Conservation (phyloP, 2,329 filamentous ascomycete genomes). For the Colletotrichum tropicale region DNA sequence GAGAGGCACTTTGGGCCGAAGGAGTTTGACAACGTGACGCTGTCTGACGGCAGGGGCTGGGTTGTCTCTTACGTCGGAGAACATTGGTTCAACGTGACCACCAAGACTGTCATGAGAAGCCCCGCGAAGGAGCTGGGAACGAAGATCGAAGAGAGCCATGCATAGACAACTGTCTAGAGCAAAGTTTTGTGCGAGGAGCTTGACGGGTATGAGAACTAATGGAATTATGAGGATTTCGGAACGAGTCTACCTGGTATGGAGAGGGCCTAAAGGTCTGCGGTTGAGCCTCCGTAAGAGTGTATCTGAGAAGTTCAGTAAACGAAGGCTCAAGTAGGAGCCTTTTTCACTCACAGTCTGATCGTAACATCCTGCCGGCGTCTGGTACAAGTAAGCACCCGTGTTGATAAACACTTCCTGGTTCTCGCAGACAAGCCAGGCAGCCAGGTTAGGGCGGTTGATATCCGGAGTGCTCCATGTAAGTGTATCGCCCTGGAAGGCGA, state of each 20-base stretch:
- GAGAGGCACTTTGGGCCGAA: not conserved
- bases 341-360: conserved; percentile 58
- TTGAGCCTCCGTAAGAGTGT: conserved; percentile 20
- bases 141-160: not conserved
- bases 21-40: not conserved
- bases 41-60: not conserved
- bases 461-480: conserved; percentile 56
- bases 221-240: not conserved
- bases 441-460: conserved; percentile 56
- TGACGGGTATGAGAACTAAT: not conserved
- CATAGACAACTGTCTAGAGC: not conserved
- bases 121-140: not conserved
- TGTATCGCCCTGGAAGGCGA: conserved; percentile 62
- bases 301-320: conserved; percentile 8
- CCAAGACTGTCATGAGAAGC: not conserved
- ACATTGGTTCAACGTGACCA: not conserved
- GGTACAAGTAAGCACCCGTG: conserved; percentile 61
- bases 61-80: not conserved
- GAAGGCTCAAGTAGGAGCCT: not conserved
- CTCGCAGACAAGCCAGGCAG: conserved; percentile 64
- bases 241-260: not conserved
- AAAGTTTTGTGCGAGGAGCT: not conserved
- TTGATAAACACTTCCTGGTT: conserved; percentile 60
- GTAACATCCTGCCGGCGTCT: conserved; percentile 60
- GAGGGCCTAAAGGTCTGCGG: conserved; percentile 5